Evolutionary conservation across 2,329 filamentous ascomycete species (phyloP), one percentile per base, ranked within the genome.

Genomic region (Sodiomyces alkalinus): DNA sequence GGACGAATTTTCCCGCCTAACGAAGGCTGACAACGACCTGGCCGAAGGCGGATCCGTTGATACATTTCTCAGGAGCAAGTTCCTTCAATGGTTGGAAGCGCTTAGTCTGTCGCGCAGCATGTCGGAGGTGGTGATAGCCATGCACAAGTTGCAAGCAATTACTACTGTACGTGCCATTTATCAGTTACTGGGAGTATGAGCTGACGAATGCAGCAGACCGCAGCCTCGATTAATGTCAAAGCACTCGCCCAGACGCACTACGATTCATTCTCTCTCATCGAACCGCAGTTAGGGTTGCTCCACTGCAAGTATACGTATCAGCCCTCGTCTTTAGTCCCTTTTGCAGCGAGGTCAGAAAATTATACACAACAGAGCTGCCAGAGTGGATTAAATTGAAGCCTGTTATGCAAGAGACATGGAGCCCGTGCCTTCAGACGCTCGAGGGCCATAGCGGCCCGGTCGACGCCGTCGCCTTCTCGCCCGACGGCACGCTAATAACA

Each of bases 71-170:
- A 26, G 42, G 31, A 30, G 41, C 10, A 45, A 53, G 13, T 45
- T 47, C 25, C 44, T 62, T 2, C 45, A 60, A 29, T 62, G 54
- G 56, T 39, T 64, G 3, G 56, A 62, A 31, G 48, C 51, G 19
- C 44, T 62, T 3, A 52, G 52, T 26, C 44, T 57, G 4, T 34
- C 53, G 12, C 24, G 30, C 7, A 34, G 39, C 23, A 35, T 47
- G 7, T 34, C 37, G 5, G 22, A 39, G 31, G 50, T 38, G 3
- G 27, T 48, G 4, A n/a, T 34, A 7, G 31, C 39, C 4, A 32
- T 51, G n/a, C 3, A 7, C 3, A 37, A 15, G 11, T 39, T 49
- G 5, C 23, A 33, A 14, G 23, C 4, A 19, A 12, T 39, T 46
- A 10, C 11, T 48, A n/a, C n/a, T n/a, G n/a, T n/a, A n/a, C n/a